These are phyloP conservation scores for Brassica napus DNA, from an alignment of 345 rosid genomes.

Conservation along the genomic window DNA sequence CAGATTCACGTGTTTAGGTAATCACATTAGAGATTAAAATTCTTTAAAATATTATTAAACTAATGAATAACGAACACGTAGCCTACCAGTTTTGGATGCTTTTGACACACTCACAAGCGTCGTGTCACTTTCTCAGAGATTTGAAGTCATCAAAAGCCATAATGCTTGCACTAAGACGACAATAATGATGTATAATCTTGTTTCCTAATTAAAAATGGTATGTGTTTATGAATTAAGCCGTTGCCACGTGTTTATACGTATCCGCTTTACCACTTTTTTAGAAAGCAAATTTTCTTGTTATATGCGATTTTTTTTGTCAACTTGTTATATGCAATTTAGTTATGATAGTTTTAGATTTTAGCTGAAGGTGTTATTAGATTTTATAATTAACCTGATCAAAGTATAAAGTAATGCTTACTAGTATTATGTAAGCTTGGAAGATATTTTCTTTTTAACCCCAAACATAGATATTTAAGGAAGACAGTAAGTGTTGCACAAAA, in stretches of 20 bases:
- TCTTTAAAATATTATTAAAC: not conserved
- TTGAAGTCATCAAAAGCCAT: constrained; percentile 38
- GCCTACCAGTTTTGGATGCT: constrained; percentile 31
- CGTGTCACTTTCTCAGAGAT: constrained; percentile 33
- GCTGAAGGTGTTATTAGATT: constrained; percentile 10
- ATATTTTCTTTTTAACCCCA: constrained; percentile 20
- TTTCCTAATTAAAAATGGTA: constrained; percentile 25
- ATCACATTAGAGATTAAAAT: constrained; percentile 10
- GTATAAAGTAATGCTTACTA: not conserved
- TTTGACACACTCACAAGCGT: constrained; percentile 39
- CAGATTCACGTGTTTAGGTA: constrained; percentile 37
- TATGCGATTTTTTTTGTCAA: not conserved
- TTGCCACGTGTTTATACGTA: constrained; percentile 29
- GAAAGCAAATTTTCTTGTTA: constrained; percentile 17
- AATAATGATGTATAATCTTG: constrained; percentile 29
- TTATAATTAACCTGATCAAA: constrained; percentile 1
- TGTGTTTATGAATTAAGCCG: constrained; percentile 19
- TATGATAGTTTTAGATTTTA: constrained; percentile 19
- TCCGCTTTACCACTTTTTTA: constrained; percentile 3
- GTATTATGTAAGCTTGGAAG: not conserved
- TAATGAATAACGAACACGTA: constrained; percentile 29
- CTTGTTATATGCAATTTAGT: constrained; percentile 11
- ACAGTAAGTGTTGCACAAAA: constrained; percentile 2
- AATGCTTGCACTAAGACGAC: constrained; percentile 38
- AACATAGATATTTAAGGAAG: constrained; percentile 23